phyloP scores from a whole-genome alignment of 2,329 filamentous ascomycete genomes.

The Calonectria crousiana region DNA sequence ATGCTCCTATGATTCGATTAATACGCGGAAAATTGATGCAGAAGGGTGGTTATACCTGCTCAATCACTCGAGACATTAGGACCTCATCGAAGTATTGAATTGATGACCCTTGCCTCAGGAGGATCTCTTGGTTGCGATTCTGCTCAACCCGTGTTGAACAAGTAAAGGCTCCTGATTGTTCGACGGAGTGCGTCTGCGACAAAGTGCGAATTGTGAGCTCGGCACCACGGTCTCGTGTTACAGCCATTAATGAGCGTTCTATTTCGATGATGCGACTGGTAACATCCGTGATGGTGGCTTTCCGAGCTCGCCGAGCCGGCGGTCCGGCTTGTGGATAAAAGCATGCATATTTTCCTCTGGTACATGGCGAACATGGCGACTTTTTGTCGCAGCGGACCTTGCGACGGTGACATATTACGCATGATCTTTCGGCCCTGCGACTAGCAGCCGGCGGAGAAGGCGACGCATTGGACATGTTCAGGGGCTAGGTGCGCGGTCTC shows the following conservation, averaged over 20 bases:
- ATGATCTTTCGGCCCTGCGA: background rate
- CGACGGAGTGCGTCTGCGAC: background rate
- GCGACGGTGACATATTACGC: background rate
- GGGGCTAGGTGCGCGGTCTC: background rate
- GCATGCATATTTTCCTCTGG: constrained; percentile 38
- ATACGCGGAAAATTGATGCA: background rate
- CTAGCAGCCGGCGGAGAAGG: constrained; percentile 3
- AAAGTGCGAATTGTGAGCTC: background rate
- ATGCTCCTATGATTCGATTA: background rate
- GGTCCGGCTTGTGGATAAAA: constrained; percentile 45
- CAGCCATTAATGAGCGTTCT: constrained; percentile 45
- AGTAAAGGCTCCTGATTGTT: background rate
- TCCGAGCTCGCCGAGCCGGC: constrained; percentile 40
- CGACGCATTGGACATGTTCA: background rate
- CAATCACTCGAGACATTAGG: background rate
- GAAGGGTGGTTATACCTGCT: background rate
- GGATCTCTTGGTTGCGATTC: constrained; percentile 37
- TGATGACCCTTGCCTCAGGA: constrained; percentile 45
- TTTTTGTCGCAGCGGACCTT: background rate
- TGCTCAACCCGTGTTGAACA: background rate
- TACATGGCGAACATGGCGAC: background rate
- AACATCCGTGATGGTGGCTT: constrained; percentile 50
- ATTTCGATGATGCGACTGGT: constrained; percentile 50
- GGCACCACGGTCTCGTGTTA: constrained; percentile 17
- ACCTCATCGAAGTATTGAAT: background rate